Evolutionary conservation across 495 filamentous ascomycete species (phyloP).

Genomic region (Penicillium cinerascens): DNA sequence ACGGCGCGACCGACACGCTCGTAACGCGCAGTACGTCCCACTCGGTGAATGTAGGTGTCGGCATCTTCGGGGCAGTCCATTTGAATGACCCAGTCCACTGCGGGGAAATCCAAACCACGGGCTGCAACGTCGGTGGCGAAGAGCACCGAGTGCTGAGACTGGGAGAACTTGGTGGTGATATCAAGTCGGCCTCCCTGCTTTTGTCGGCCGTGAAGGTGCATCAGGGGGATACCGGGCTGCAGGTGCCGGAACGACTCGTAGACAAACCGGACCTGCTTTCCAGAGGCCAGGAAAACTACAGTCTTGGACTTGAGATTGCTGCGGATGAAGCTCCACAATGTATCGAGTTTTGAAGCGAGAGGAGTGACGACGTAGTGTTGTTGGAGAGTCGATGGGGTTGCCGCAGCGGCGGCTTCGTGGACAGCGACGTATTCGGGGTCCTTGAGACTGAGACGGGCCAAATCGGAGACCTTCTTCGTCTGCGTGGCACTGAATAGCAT

Average conservation of each 20-base stretch:
- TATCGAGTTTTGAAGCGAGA: constrained; percentile 82
- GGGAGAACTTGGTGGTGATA: constrained; percentile 76
- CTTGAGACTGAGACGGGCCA: constrained; percentile 80
- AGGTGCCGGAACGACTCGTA: constrained; percentile 91
- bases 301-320: constrained; percentile 88
- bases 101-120: constrained; percentile 90
- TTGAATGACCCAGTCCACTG: constrained; percentile 97
- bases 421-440: constrained; percentile 95
- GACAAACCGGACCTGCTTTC: constrained; percentile 94
- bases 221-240: constrained; percentile 91
- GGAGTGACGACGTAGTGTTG: constrained; percentile 89
- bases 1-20: constrained; percentile 84
- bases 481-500: constrained; percentile 95
- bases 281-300: constrained; percentile 87
- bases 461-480: constrained; percentile 87
- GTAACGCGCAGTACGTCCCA: constrained; percentile 92
- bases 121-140: constrained; percentile 96
- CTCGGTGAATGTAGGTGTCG: constrained; percentile 96
- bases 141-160: constrained; percentile 75
- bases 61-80: constrained; percentile 93
- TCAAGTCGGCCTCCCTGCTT: constrained; percentile 86
- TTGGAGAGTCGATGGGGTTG: constrained; percentile 79
- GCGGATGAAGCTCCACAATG: constrained; percentile 86
- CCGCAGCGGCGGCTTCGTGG: constrained; percentile 74
- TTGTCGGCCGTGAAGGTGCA: constrained; percentile 92